A percentile compares a stretch with the other conserved stretches of the same genome.
phyloP scores from a whole-genome alignment of 2,329 filamentous ascomycete species.

The Aureobasidium melanogenum region DNA sequence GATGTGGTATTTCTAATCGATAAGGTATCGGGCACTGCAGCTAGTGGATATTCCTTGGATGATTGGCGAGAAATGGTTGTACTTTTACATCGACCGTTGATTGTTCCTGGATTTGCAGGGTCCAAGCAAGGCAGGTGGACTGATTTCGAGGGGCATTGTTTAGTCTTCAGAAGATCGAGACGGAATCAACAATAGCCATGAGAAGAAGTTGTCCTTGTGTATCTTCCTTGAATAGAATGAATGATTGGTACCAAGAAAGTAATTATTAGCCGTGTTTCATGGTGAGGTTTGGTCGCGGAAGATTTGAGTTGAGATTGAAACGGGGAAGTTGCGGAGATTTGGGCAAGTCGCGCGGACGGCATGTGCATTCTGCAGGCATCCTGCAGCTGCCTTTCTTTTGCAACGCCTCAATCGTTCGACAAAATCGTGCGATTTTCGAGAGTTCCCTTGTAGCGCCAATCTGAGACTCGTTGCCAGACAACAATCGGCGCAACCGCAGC shows the following conservation, averaged over 20 bases:
- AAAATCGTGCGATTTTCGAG: neutral
- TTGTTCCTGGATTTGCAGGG: neutral
- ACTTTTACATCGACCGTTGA: neutral
- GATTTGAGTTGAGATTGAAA: constrained; percentile 8
- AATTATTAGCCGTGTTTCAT: neutral
- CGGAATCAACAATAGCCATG: neutral
- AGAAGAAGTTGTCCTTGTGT: neutral
- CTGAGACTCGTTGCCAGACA: neutral
- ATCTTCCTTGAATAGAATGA: neutral
- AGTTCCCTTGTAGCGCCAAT: neutral
- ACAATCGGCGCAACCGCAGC: neutral
- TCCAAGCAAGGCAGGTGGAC: neutral
- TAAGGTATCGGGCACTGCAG: neutral
- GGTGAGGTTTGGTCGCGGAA: neutral
- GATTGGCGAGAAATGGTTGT: neutral
- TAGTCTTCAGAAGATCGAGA: neutral
- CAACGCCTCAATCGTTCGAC: constrained; percentile 4
- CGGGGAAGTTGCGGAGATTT: constrained; percentile 5
- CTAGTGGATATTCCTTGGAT: neutral
- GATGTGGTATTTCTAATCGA: neutral
- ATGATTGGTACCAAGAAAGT: neutral
- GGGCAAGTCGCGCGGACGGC: neutral
- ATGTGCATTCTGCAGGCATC: neutral
- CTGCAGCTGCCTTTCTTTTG: neutral
- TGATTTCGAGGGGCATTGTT: neutral